Evolutionary conservation across 352 stramenopile genomes (phyloP).

Genomic region (Peronospora farinosa): DNA sequence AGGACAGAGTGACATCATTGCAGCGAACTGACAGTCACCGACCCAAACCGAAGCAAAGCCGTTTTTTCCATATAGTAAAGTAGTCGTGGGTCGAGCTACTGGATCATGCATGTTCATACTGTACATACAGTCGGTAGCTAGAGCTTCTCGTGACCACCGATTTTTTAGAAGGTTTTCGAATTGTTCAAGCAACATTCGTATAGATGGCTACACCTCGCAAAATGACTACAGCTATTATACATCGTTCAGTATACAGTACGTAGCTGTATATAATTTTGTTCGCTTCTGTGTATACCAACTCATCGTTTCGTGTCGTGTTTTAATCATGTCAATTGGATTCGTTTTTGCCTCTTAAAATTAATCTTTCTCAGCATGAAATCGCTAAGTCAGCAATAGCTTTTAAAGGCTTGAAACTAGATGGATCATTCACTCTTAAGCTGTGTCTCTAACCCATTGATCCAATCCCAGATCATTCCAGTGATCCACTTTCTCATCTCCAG

Average conservation of each 20-base stretch:
- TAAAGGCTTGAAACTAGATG: background rate
- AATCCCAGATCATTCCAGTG: conserved; percentile 77
- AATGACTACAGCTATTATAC: too few relatives aligned
- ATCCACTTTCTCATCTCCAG: conserved; percentile 56
- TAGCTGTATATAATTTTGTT: too few relatives aligned
- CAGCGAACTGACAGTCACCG: conserved; percentile 18
- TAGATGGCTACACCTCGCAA: conserved; percentile 7
- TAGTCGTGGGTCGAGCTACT: background rate
- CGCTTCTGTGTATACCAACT: too few relatives aligned
- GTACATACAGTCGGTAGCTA: too few relatives aligned
- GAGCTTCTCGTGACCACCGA: background rate
- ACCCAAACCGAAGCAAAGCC: conserved; percentile 33
- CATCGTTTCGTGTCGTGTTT: too few relatives aligned
- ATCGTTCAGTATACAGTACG: too few relatives aligned
- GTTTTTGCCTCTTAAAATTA: too few relatives aligned
- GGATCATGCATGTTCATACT: too few relatives aligned
- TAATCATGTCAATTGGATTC: too few relatives aligned
- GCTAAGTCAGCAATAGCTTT: background rate
- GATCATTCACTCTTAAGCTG: conserved; percentile 13
- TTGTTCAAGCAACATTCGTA: background rate
- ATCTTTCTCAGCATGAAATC: too few relatives aligned
- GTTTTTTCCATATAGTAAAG: background rate
- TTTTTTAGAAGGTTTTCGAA: background rate
- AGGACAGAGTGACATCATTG: conserved; percentile 23
- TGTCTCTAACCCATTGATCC: conserved; percentile 51